Percentiles rank a stretch among this genome's conserved stretches.
Evolutionary conservation across 768 basidiomycete genomes (phyloP).

Genomic region (Panaeolus cyanescens): DNA sequence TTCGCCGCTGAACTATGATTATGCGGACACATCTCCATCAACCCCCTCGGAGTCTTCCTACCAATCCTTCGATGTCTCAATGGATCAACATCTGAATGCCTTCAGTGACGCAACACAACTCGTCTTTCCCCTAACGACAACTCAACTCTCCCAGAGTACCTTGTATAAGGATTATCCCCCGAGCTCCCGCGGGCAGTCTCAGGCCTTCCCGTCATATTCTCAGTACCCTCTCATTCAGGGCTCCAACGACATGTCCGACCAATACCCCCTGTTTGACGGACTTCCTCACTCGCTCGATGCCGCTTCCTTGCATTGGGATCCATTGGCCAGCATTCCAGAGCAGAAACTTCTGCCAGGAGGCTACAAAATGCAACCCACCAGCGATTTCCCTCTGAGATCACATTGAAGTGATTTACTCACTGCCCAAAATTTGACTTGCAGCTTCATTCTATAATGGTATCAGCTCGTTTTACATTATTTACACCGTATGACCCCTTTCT

Average conservation of each 20-base stretch:
- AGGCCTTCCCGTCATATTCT: constrained; percentile 25
- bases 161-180: constrained; percentile 21
- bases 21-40: constrained; percentile 26
- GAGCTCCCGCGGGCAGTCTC: constrained; percentile 16
- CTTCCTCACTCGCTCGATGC: constrained; percentile 24
- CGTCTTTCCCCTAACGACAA: constrained; percentile 18
- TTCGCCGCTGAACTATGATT: constrained; percentile 25
- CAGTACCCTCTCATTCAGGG: constrained; percentile 30
- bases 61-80: constrained; percentile 33
- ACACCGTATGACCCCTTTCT: constrained; percentile 4
- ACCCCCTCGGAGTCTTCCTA: constrained; percentile 29
- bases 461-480: constrained; percentile 6
- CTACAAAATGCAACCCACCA: constrained; percentile 31
- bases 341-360: constrained; percentile 27
- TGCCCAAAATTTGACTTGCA: background rate
- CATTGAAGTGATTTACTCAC: background rate
- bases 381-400: constrained; percentile 27
- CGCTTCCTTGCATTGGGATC: constrained; percentile 31
- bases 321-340: constrained; percentile 20
- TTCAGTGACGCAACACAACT: constrained; percentile 32
- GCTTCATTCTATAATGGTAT: background rate
- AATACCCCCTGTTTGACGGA: constrained; percentile 33
- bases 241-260: constrained; percentile 29
- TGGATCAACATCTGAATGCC: constrained; percentile 31
- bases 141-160: constrained; percentile 10